These are phyloP conservation scores for Capsicum baccatum DNA, from an alignment of 257 asterid species.

Conservation along the genomic window DNA sequence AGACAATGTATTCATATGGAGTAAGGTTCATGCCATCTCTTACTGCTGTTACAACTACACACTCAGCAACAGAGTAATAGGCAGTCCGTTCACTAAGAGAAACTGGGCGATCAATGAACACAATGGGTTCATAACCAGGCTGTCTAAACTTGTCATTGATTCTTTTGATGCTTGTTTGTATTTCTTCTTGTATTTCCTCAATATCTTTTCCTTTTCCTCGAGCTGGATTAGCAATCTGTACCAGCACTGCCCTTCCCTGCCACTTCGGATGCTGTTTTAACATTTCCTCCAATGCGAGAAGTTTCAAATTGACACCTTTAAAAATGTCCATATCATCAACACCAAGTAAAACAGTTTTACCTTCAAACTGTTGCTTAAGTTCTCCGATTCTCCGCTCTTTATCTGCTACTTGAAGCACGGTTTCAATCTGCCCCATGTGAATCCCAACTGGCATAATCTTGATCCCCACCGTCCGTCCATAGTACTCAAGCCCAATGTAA, in stretches of 20 bases:
- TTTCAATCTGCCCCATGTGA: slow-evolving; percentile 54
- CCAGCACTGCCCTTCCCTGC: slow-evolving; percentile 54
- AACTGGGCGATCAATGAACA: slow-evolving; percentile 47
- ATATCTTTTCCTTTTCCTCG: slow-evolving; percentile 58
- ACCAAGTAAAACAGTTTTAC: slow-evolving; percentile 53
- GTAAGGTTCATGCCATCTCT: slow-evolving; percentile 65
- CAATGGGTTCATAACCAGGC: slow-evolving; percentile 59
- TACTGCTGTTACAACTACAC: slow-evolving; percentile 60
- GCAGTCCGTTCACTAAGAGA: slow-evolving; percentile 55
- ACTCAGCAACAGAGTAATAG: slow-evolving; percentile 53
- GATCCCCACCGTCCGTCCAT: slow-evolving; percentile 57
- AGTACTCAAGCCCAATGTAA: slow-evolving; percentile 57
- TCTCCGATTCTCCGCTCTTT: slow-evolving; percentile 49
- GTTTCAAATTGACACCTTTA: slow-evolving; percentile 57
- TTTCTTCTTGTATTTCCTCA: slow-evolving; percentile 54
- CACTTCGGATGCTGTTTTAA: slow-evolving; percentile 52
- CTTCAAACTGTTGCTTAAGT: slow-evolving; percentile 54
- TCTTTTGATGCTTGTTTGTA: slow-evolving; percentile 43
- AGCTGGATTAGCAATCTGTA: slow-evolving; percentile 58
- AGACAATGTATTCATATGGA: slow-evolving; percentile 52
- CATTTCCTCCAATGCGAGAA: slow-evolving; percentile 58
- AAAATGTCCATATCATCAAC: slow-evolving; percentile 63
- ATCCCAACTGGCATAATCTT: slow-evolving; percentile 64
- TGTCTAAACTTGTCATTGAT: slow-evolving; percentile 48
- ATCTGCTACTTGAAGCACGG: slow-evolving; percentile 49